A percentile compares a stretch with the other conserved stretches of the same genome.
These are phyloP conservation scores for Hippophae tibetana DNA, from an alignment of 306 rosid genomes.

Conservation along the genomic window DNA sequence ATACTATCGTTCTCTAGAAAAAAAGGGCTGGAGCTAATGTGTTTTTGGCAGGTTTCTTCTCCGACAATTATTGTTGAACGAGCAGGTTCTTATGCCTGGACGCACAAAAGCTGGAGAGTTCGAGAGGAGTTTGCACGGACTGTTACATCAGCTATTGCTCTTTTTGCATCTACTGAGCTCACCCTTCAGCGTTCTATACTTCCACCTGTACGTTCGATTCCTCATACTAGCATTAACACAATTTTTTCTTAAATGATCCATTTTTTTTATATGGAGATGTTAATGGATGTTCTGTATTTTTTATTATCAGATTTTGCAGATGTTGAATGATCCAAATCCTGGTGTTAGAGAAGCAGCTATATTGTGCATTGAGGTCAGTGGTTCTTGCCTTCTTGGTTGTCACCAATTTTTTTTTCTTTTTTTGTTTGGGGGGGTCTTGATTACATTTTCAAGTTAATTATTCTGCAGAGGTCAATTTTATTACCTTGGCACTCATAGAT, in stretches of 20 bases:
- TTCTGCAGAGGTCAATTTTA: background rate
- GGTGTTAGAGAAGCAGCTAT: constrained; percentile 90
- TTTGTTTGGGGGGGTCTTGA: background rate
- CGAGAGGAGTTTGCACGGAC: constrained; percentile 94
- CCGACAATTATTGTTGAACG: constrained; percentile 91
- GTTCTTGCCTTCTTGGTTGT: background rate
- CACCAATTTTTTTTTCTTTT: background rate
- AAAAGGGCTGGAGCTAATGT: background rate
- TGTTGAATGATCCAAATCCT: constrained; percentile 78
- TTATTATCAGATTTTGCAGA: constrained; percentile 64
- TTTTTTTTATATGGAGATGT: constrained; percentile 1
- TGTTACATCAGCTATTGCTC: constrained; percentile 82
- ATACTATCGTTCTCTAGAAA: background rate
- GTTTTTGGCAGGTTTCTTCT: constrained; percentile 64
- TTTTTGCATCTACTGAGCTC: constrained; percentile 83
- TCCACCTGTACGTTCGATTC: constrained; percentile 63
- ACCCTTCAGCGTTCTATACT: constrained; percentile 85
- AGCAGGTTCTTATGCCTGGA: constrained; percentile 94
- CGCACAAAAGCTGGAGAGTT: constrained; percentile 90
- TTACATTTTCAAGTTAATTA: background rate
- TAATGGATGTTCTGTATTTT: constrained; percentile 14
- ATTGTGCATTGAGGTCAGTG: constrained; percentile 75
- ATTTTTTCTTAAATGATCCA: constrained; percentile 4
- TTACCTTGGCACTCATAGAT: too few species aligned
- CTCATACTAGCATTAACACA: constrained; percentile 6